Evolutionary conservation across 2,329 filamentous ascomycete species (phyloP).

Genomic region (Tolypocladium amazonense): DNA sequence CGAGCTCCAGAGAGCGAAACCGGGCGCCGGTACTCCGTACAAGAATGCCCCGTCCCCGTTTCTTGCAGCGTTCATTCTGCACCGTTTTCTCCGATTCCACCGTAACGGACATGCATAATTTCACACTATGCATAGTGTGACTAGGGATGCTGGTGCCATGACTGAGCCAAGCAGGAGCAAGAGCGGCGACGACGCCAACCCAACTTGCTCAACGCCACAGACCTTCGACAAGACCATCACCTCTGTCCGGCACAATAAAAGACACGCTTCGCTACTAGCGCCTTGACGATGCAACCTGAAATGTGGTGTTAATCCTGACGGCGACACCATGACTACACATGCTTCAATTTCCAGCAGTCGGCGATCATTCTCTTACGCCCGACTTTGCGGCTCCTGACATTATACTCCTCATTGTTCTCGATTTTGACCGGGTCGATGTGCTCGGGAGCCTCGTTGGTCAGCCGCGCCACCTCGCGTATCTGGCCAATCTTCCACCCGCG

Average conservation of each 20-base stretch:
- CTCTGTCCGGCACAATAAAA: background rate
- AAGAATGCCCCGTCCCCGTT: too few species aligned
- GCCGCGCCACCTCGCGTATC: slow-evolving; percentile 18
- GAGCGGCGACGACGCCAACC: too few species aligned
- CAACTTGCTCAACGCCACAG: too few species aligned
- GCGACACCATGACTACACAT: slow-evolving; percentile 10
- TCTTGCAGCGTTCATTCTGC: too few species aligned
- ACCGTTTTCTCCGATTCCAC: too few species aligned
- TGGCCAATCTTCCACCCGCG: slow-evolving; percentile 28
- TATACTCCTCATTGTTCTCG: slow-evolving; percentile 18
- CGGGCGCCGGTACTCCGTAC: too few species aligned
- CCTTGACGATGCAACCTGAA: background rate
- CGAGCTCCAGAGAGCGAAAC: too few species aligned
- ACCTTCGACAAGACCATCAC: too few species aligned
- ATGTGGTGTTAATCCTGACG: background rate
- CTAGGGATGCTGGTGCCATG: too few species aligned
- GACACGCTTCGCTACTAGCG: background rate
- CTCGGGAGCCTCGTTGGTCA: slow-evolving; percentile 16
- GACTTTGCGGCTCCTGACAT: slow-evolving; percentile 15
- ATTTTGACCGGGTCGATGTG: slow-evolving; percentile 19
- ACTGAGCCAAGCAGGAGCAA: too few species aligned
- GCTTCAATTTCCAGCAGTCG: slow-evolving; percentile 17
- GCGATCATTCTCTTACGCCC: slow-evolving; percentile 20
- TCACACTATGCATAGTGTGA: too few species aligned
- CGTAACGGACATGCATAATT: too few species aligned